These are phyloP conservation scores for Starmerella powellii DNA, from an alignment of 805 yeast genomes.

Conservation along the genomic window DNA sequence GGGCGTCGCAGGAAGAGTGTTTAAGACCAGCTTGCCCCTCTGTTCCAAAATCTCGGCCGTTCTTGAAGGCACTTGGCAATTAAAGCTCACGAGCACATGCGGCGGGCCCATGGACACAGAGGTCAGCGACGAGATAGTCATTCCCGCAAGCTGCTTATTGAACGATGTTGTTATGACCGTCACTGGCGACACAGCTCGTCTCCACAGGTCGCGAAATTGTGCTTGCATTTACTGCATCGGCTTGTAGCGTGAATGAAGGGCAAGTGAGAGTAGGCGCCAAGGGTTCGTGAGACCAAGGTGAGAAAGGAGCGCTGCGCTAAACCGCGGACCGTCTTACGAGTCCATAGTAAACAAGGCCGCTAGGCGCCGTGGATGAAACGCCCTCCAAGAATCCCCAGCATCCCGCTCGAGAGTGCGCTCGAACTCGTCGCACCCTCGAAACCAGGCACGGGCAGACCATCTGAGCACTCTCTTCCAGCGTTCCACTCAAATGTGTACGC, in stretches of 20 bases:
- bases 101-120: slow-evolving; percentile 67
- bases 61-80: slow-evolving; percentile 72
- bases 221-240: slow-evolving; percentile 9
- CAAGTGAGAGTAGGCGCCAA: too few species aligned
- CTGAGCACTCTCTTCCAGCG: slow-evolving; percentile 8
- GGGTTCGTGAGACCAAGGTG: too few species aligned
- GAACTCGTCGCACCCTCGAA: background rate
- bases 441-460: slow-evolving; percentile 4
- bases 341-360: too few species aligned
- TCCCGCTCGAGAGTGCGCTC: slow-evolving; percentile 8
- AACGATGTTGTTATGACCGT: slow-evolving; percentile 48
- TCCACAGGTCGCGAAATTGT: slow-evolving; percentile 23
- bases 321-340: too few species aligned
- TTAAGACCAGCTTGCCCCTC: slow-evolving; percentile 50
- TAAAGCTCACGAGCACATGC: slow-evolving; percentile 67
- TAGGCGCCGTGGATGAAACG: too few species aligned
- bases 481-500: slow-evolving; percentile 32
- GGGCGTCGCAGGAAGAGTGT: slow-evolving; percentile 52
- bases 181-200: slow-evolving; percentile 40
- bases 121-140: slow-evolving; percentile 76
- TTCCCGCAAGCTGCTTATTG: slow-evolving; percentile 40
- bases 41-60: slow-evolving; percentile 56
- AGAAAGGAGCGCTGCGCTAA: too few species aligned
- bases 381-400: slow-evolving; percentile 2
- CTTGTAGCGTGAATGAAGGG: too few species aligned